Evolutionary conservation across 23 red algal genomes (phyloP), one percentile per base, ranked within the genome.

Genomic region (Gracilariopsis chorda): DNA sequence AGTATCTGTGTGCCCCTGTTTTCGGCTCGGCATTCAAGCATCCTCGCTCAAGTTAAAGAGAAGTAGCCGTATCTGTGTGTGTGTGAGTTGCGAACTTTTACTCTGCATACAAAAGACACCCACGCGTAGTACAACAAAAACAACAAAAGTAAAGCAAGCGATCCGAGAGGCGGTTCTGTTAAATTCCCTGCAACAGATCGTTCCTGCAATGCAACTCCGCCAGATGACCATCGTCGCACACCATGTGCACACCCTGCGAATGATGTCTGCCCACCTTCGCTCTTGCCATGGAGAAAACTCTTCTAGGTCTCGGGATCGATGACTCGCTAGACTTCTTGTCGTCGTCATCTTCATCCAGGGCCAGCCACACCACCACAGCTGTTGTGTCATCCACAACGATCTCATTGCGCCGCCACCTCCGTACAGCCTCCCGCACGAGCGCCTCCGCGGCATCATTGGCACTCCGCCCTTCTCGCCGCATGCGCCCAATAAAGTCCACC

Each of bases 371-470:
- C 21, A 98, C 96, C 27, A 98, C 92, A 16, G 86, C 92, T 28
- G 96, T 98, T 24, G 87, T 93, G 77, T 98, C 96, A 75, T 98
- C 96, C 34, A 98, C 92, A 1, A 98, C 96, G 17, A 84, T 30
- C 60, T 98, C 96, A n/a, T 98, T 90, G 4, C 77, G 67, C 17
- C 87, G 69, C 96, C 96, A 98, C 39, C 96, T 77, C 9, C 83
- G 78, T 47, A 98, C 90, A 23, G 96, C 96, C 78, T 98, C 96
- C n/a, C 92, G 78, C 36, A 98, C 96, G 19, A 98, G 88, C 21
- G 75, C 83, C 27, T 98, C 96, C 24, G 88, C 89, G 7, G 83
- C 92, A 44, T 76, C 80, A 46, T 92, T 88, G 7, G 96, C 84
- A 20, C 65, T 48, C 17, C 69, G 70, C 51, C 90, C 80, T 37